These are phyloP conservation scores for Malus hybrid DNA, from an alignment of 331 rosid species.

Conservation along the genomic window DNA sequence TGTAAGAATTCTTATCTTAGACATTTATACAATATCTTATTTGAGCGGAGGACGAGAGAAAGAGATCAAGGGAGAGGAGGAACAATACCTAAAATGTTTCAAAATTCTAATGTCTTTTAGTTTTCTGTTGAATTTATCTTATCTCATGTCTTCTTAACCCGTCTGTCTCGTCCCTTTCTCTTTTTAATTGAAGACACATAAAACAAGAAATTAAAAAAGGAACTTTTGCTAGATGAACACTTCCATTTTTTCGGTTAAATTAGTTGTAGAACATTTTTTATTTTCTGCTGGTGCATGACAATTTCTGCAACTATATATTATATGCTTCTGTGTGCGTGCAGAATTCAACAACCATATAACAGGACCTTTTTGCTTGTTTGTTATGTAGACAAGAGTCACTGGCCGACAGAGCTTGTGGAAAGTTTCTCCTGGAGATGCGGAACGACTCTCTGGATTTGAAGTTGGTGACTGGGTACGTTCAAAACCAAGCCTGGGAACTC, in stretches of 20 bases:
- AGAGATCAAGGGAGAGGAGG: no score
- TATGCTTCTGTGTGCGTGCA: background rate
- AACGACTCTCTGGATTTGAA: slow-evolving; percentile 92
- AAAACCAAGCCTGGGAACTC: slow-evolving; percentile 84
- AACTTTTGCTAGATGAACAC: no score
- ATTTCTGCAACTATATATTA: background rate
- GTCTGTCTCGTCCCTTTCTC: background rate
- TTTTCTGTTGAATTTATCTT: background rate
- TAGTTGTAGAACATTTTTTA: background rate
- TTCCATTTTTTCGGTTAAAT: background rate
- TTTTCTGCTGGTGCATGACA: background rate
- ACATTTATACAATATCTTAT: slow-evolving; percentile 1
- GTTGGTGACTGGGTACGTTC: slow-evolving; percentile 99
- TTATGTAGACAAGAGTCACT: slow-evolving; percentile 65
- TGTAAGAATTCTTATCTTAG: slow-evolving; percentile 44
- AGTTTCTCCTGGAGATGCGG: slow-evolving; percentile 97
- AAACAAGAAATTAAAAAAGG: background rate
- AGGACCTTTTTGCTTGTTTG: slow-evolving; percentile 7
- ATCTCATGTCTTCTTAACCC: background rate
- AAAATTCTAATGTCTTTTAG: no score
- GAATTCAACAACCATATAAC: background rate
- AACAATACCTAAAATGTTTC: background rate
- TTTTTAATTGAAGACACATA: background rate
- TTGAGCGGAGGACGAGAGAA: background rate
- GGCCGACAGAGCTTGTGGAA: slow-evolving; percentile 88